Base-by-base conservation (phyloP, 306 rosid species). In the Castanopsis chinensis region DNA sequence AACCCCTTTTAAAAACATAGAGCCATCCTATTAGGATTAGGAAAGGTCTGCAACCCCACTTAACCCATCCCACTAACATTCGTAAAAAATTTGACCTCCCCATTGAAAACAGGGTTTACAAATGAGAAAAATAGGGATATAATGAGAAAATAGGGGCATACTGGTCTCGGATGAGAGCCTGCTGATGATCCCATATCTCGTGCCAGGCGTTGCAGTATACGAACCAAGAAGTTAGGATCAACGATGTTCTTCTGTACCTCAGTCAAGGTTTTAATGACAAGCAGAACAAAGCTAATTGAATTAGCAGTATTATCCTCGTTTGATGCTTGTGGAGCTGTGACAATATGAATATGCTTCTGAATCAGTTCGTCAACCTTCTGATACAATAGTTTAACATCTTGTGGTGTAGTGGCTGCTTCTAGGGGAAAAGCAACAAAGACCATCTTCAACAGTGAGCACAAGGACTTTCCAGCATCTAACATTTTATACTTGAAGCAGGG, bases 351-450 rank as follows among this genome's bases (percentile, higher is more conserved):
- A 82, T 90, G 94, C 89, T 89, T 96, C 75, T 96, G 92, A 86
- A 96, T 91, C 81, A 96, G 93, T 77, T 96, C 97, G 28, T 93
- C 96, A 85, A 96, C 97, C 83, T 96, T 96, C 82, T 90, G 98
- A 85, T 88, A 90, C 83, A 96, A 81, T 75, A 71, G 74, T 79
- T 91, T 96, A 77, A 96, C 89, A 76, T 96, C 99, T 19, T 89
- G 81, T 43, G 93, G 97, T 59, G 92, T 91, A 37, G 93, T 78
- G 67, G 94, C 84, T 56, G 91, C 90, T 88, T 96, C 98, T 65
- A 81, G 90, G 75, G 99, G 98, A 88, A 93, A 96, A 49, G 99
- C 97, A 84, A 88, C 90, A 87, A 91, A 93, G 76, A 96, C 93
- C 97, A 93, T 93, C 92, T 88, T 89, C 92, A 96, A 81, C 88